A percentile compares a stretch with the other conserved stretches of the same genome.
Evolutionary conservation across 108 stramenopile species (phyloP).

Genomic region (Epithemia pelagica): DNA sequence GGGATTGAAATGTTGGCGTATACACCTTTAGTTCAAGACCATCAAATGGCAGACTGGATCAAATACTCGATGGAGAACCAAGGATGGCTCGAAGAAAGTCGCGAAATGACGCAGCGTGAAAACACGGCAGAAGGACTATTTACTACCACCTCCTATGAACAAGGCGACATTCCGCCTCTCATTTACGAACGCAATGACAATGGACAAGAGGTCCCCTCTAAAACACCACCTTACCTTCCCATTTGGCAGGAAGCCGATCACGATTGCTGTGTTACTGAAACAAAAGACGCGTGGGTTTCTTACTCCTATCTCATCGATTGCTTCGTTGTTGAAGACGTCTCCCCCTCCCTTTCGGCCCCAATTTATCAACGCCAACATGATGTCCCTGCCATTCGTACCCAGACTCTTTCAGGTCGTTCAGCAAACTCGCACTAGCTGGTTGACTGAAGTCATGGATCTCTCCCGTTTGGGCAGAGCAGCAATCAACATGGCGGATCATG

Average conservation of each 20-base stretch:
- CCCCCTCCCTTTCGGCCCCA: not conserved
- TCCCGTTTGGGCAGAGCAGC: not conserved
- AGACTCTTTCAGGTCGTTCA: not conserved
- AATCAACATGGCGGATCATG: conserved; percentile 5
- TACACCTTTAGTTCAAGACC: conserved; percentile 7
- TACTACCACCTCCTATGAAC: not conserved
- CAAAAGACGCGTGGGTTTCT: too few species aligned
- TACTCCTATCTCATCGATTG: not conserved
- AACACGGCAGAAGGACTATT: not conserved
- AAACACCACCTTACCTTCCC: not conserved
- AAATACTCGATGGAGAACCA: conserved; percentile 5
- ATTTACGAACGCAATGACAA: not conserved
- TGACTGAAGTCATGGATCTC: not conserved
- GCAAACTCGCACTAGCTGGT: not conserved
- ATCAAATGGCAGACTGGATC: conserved; percentile 6
- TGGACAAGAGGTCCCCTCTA: not conserved
- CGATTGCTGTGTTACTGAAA: too few species aligned
- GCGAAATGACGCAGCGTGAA: not conserved
- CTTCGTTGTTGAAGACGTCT: not conserved
- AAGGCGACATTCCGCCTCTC: not conserved
- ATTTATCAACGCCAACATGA: not conserved
- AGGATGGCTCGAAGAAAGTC: conserved; percentile 12
- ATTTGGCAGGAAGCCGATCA: conserved; percentile 1
- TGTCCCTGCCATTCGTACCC: not conserved
- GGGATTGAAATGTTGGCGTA: conserved; percentile 1